A percentile compares a stretch with the other conserved stretches of the same genome.
Conservation (phyloP, 1,284 basidiomycete species). For the Sphagnurus paluster region DNA sequence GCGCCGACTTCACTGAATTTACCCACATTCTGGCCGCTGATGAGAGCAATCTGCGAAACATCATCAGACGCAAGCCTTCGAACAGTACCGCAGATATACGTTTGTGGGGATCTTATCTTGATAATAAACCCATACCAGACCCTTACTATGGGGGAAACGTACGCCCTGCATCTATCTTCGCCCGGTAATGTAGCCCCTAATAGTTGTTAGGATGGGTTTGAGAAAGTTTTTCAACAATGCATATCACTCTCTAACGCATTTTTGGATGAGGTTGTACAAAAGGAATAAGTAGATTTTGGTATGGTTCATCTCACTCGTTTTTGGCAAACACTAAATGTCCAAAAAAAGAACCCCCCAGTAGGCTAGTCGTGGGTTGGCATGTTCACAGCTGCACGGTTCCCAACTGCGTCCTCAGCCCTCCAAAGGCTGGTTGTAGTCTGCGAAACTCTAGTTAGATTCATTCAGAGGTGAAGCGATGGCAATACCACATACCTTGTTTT, state of each 20-base stretch:
- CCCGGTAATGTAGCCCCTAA: neutral
- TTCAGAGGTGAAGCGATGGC: slow-evolving; percentile 2
- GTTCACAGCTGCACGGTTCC: slow-evolving; percentile 73
- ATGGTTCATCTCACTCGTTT: too few species aligned
- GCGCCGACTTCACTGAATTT: slow-evolving; percentile 57
- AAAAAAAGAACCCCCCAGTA: neutral
- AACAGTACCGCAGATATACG: slow-evolving; percentile 44
- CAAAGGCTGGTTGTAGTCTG: slow-evolving; percentile 84
- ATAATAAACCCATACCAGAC: slow-evolving; percentile 59
- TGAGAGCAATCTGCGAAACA: slow-evolving; percentile 55
- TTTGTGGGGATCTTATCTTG: slow-evolving; percentile 49
- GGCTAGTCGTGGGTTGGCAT: slow-evolving; percentile 77
- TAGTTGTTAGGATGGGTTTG: slow-evolving; percentile 49
- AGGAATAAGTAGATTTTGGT: neutral
- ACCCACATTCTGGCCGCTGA: slow-evolving; percentile 75
- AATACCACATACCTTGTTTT: slow-evolving; percentile 65
- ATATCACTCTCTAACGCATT: slow-evolving; percentile 70
- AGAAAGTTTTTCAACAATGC: slow-evolving; percentile 65
- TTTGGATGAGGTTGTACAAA: slow-evolving; percentile 50
- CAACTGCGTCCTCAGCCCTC: slow-evolving; percentile 80
- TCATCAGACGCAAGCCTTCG: slow-evolving; percentile 51
- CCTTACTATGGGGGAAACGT: slow-evolving; percentile 56
- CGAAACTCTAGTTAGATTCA: neutral
- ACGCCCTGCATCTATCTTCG: too few species aligned
- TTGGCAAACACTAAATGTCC: too few species aligned